Evolutionary conservation across 2,329 filamentous ascomycete genomes (phyloP), one percentile per base, ranked within the genome.

Genomic region (Monascus ruber): DNA sequence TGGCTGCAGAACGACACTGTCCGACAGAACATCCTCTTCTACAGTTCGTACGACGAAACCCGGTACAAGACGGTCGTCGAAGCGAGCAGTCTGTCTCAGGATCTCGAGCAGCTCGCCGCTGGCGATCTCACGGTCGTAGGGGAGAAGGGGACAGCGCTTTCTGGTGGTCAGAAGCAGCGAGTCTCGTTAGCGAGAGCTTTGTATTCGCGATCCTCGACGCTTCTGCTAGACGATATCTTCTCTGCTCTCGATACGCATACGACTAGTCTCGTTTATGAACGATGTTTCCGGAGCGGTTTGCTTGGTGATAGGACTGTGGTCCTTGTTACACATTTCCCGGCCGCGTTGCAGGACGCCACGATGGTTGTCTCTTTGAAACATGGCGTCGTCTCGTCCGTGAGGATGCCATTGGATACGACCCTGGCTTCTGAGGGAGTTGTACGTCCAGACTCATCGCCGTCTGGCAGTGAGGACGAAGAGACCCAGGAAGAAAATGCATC

Each of bases 1-100:
- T 81, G 77, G 76, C 60, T 81, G 4, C 76, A 81, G 54, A 79
- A 74, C 55, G 79, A 77, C 65, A 79, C 72, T 2, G 76, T 81
- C 35, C 69, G 72, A 2, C 73, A 81, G 9, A 81, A 81, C 47
- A 80, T 81, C 10, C 51, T 79, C 2, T 81, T 81, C 42, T 76
- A 75, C 10, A 69, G 65, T 29, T 65, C 70, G 27, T 76, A 72
- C 34, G 74, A 81, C 42, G 59, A 68, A 7, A 44, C 48, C 5
- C 64, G 76, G 24, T 84, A 83, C 52, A 65, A 71, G 10, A 65
- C 70, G 36, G 76, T 80, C 0, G 55, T 84, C 0, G 69, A 79
- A 25, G 76, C 77, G 0, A 81, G 77, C 48, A 74, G 74, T 1
- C 62, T 81, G 4, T 55, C 65, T 0, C 68, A 70, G 0, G 77